These are phyloP conservation scores for Candida broadrunensis DNA, from an alignment of 805 yeast genomes.

Conservation along the genomic window DNA sequence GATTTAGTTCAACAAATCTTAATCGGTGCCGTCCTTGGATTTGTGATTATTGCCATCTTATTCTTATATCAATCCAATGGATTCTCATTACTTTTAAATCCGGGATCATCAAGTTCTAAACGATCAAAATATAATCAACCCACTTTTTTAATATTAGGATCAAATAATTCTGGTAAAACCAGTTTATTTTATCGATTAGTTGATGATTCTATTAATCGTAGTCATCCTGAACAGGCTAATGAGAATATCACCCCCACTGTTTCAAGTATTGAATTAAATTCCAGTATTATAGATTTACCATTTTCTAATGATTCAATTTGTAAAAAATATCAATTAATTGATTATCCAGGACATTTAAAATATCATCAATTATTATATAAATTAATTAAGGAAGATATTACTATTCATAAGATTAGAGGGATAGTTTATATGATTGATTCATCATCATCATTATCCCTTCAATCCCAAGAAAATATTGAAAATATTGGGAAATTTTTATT, in stretches of 20 bases:
- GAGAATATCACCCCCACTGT: slow-evolving; percentile 23
- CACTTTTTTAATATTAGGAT: slow-evolving; percentile 63
- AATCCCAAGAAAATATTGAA: slow-evolving; percentile 26
- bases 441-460: slow-evolving; percentile 55
- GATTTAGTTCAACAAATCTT: slow-evolving; percentile 24
- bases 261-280: slow-evolving; percentile 37
- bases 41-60: slow-evolving; percentile 18
- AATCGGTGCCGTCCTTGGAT: slow-evolving; percentile 23
- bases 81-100: slow-evolving; percentile 4
- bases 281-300: slow-evolving; percentile 28
- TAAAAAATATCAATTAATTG: slow-evolving; percentile 53
- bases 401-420: slow-evolving; percentile 52
- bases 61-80: slow-evolving; percentile 22
- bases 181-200: slow-evolving; percentile 41
- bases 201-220: slow-evolving; percentile 9
- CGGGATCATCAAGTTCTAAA: not conserved
- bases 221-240: not conserved
- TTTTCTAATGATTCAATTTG: slow-evolving; percentile 31
- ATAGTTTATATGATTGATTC: slow-evolving; percentile 78
- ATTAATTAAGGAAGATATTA: slow-evolving; percentile 39
- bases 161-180: slow-evolving; percentile 67
- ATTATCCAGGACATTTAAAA: slow-evolving; percentile 87
- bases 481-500: slow-evolving; percentile 58
- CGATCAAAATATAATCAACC: slow-evolving; percentile 40
- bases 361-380: slow-evolving; percentile 57